Evolutionary conservation across 352 stramenopile species (phyloP).

Genomic region (Pythium chondricola): DNA sequence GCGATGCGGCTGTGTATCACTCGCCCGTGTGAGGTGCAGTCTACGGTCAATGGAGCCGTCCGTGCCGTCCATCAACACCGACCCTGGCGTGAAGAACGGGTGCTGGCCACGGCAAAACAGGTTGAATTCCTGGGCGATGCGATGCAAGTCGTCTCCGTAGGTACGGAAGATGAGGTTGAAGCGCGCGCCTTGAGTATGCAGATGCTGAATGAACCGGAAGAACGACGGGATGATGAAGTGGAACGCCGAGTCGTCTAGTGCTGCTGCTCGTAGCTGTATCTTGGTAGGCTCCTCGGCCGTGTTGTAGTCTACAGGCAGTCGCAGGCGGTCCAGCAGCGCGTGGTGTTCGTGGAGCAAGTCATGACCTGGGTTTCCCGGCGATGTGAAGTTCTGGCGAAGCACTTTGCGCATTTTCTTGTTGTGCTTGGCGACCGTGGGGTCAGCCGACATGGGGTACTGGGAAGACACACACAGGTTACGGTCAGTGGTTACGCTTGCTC

Average conservation of each 20-base stretch:
- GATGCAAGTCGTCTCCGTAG: slow-evolving; percentile 59
- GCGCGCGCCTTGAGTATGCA: slow-evolving; percentile 32
- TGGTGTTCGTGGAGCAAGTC: slow-evolving; percentile 33
- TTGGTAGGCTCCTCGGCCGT: slow-evolving; percentile 6
- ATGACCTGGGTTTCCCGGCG: slow-evolving; percentile 37
- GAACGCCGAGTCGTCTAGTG: slow-evolving; percentile 35
- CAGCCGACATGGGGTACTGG: slow-evolving; percentile 50
- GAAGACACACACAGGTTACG: slow-evolving; percentile 6
- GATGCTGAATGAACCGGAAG: slow-evolving; percentile 43
- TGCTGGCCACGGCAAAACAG: slow-evolving; percentile 63
- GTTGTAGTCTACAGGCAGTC: slow-evolving; percentile 20
- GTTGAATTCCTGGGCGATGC: slow-evolving; percentile 74
- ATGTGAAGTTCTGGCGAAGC: slow-evolving; percentile 60
- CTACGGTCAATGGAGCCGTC: slow-evolving; percentile 41
- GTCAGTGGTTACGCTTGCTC: neutral
- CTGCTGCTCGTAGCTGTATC: slow-evolving; percentile 19
- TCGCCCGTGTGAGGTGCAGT: slow-evolving; percentile 21
- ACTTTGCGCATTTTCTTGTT: slow-evolving; percentile 64
- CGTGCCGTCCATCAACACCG: slow-evolving; percentile 49
- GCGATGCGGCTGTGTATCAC: slow-evolving; percentile 21
- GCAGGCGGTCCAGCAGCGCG: slow-evolving; percentile 39
- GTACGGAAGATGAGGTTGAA: slow-evolving; percentile 82
- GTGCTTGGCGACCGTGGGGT: slow-evolving; percentile 33
- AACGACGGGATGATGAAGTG: slow-evolving; percentile 70
- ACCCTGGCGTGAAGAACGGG: slow-evolving; percentile 39